These are phyloP conservation scores for Globisporangium splendens DNA, from an alignment of 352 stramenopile genomes.

Conservation along the genomic window DNA sequence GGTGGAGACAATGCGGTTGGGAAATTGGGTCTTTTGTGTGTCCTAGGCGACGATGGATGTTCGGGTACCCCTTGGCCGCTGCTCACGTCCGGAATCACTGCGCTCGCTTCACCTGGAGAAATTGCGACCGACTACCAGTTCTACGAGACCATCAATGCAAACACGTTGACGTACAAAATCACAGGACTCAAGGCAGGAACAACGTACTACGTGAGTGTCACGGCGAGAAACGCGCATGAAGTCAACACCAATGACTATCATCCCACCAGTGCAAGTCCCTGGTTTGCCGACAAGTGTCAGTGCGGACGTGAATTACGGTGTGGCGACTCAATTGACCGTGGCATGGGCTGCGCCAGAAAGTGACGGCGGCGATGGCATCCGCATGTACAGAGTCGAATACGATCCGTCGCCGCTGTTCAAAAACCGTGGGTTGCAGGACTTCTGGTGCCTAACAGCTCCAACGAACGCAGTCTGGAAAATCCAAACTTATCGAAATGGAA, in stretches of 20 bases:
- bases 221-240: slow-evolving; percentile 79
- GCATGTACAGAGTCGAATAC: slow-evolving; percentile 81
- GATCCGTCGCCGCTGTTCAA: slow-evolving; percentile 66
- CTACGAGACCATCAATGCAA: slow-evolving; percentile 66
- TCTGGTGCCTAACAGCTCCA: slow-evolving; percentile 57
- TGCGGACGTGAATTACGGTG: slow-evolving; percentile 73
- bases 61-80: slow-evolving; percentile 37
- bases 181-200: slow-evolving; percentile 59
- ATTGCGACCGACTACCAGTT: slow-evolving; percentile 54
- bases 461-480: slow-evolving; percentile 61
- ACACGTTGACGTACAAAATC: slow-evolving; percentile 64
- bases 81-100: slow-evolving; percentile 31
- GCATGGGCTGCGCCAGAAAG: slow-evolving; percentile 46
- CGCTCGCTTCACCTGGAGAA: slow-evolving; percentile 41
- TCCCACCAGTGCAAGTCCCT: slow-evolving; percentile 75
- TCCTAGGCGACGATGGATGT: slow-evolving; percentile 44
- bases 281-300: slow-evolving; percentile 57
- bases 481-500: slow-evolving; percentile 23
- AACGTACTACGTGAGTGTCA: slow-evolving; percentile 85
- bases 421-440: slow-evolving; percentile 53
- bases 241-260: slow-evolving; percentile 40
- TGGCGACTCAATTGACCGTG: slow-evolving; percentile 62
- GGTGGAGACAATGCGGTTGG: slow-evolving; percentile 78
- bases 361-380: slow-evolving; percentile 52
- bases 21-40: slow-evolving; percentile 32